Evolutionary conservation across 352 stramenopile genomes (phyloP), one percentile per base, ranked within the genome.

Genomic region (Phytophthora hibernalis): DNA sequence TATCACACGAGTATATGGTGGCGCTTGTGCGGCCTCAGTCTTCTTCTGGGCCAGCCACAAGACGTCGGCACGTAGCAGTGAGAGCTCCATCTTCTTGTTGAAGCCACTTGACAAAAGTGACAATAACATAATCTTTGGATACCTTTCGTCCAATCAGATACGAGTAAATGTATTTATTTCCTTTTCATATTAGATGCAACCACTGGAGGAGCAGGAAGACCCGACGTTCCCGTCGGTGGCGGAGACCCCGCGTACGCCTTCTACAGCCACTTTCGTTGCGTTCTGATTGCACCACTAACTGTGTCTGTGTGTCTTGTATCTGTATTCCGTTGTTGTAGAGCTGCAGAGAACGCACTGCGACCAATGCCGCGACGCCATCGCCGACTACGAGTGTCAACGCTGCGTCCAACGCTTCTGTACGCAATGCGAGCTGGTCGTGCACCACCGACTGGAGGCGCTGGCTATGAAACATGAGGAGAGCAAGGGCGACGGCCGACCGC

Each of bases 351-450:
- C 61, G 5, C 62, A 59, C 18, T 91, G 84, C 44, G 52, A 72
- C 26, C 56, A 68, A 61, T 91, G 82, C 61, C 44, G 18, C 20
- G 49, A 62, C 3, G 65, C 66, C 20, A 73, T 79, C 26, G 84
- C 82, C 11, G 67, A 77, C 18, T 70, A 82, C 42, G 64, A 77
- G 35, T 92, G 83, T 58, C 31, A 65, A 37, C 65, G 63, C 53
- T 92, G 83, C 55, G 49, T 62, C 30, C 68, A 80, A 22, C 70
- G 72, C 26, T 87, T 80, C 45, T 93, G 84, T 45, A 45, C 21
- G 1, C 33, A 45, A 12, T 93, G 84, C 44, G 82, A 91, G 65
- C 38, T 69, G 13, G 21, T 59, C 15, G 70, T 74, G 5, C 84
- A 92, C 74, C 72, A 74, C 45, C 48, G 71, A 31, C 38, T 82